These are phyloP conservation scores for Zymoseptoria ardabiliae DNA, from an alignment of 2,329 filamentous ascomycete genomes.

Conservation along the genomic window DNA sequence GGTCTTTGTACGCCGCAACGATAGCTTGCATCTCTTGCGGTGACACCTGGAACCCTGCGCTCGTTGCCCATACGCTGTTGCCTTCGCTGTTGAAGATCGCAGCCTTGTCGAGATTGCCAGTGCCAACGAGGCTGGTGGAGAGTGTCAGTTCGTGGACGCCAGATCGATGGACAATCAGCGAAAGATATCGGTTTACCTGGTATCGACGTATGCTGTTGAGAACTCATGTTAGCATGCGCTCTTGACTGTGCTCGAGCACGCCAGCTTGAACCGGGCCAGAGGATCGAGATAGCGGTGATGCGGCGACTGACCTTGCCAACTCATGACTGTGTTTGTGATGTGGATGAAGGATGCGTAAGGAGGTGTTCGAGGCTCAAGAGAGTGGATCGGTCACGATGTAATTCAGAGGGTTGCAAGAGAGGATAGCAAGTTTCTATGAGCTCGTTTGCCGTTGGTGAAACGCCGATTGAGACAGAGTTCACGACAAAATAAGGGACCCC, in stretches of 20 bases:
- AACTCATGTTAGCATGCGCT: slow-evolving; percentile 8
- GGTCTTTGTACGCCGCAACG: slow-evolving; percentile 46
- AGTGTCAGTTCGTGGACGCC: slow-evolving; percentile 13
- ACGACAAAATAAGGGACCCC: not conserved
- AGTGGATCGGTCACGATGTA: no score
- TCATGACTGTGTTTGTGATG: slow-evolving; percentile 46
- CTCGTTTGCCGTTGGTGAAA: not conserved
- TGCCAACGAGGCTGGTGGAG: slow-evolving; percentile 63
- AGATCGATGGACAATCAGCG: slow-evolving; percentile 1
- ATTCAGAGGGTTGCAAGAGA: not conserved
- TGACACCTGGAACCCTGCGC: slow-evolving; percentile 64
- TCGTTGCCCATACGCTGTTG: slow-evolving; percentile 71
- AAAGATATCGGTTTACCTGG: slow-evolving; percentile 42
- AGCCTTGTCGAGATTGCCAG: slow-evolving; percentile 72
- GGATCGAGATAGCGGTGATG: slow-evolving; percentile 3
- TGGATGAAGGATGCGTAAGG: not conserved
- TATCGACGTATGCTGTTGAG: slow-evolving; percentile 52
- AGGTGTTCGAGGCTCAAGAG: not conserved
- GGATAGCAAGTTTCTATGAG: not conserved
- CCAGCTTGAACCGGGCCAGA: not conserved
- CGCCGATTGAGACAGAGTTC: not conserved
- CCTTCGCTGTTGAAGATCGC: slow-evolving; percentile 77
- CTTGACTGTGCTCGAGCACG: slow-evolving; percentile 2
- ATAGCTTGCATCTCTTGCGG: slow-evolving; percentile 51
- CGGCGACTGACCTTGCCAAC: slow-evolving; percentile 60